A percentile compares a stretch with the other conserved stretches of the same genome.
phyloP scores from a whole-genome alignment of 768 basidiomycete species.

The Amanita pallidorosea region DNA sequence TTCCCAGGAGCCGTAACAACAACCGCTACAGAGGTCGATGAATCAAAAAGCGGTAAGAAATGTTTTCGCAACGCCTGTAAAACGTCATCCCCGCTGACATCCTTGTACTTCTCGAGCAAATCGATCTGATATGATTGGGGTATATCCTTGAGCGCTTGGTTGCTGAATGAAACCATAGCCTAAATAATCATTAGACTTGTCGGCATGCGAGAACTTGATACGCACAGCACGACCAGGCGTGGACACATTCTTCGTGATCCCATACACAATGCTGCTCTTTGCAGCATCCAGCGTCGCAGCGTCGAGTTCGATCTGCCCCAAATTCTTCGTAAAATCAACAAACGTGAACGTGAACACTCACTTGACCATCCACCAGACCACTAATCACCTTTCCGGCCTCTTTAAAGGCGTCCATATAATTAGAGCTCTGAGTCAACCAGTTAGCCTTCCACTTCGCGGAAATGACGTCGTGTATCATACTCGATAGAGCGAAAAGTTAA shows the following conservation, averaged over 20 bases:
- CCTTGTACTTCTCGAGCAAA: conserved; percentile 70
- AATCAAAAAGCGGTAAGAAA: conserved; percentile 77
- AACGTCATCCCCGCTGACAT: conserved; percentile 73
- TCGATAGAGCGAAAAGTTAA: conserved; percentile 71
- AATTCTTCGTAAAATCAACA: background rate
- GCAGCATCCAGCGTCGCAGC: conserved; percentile 79
- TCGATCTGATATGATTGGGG: conserved; percentile 63
- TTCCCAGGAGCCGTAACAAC: conserved; percentile 81
- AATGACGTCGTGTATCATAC: conserved; percentile 19
- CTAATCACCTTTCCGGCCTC: conserved; percentile 71
- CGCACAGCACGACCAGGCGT: conserved; percentile 83
- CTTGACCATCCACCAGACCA: conserved; percentile 75
- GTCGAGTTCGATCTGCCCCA: conserved; percentile 62
- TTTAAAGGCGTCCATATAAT: conserved; percentile 67
- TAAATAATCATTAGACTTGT: conserved; percentile 17
- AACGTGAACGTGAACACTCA: conserved; percentile 23
- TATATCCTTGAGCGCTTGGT: conserved; percentile 86
- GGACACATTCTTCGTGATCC: conserved; percentile 69
- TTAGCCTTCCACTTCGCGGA: background rate
- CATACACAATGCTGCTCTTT: conserved; percentile 85
- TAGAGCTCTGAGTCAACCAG: conserved; percentile 50
- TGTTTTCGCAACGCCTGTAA: conserved; percentile 56
- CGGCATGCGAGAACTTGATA: conserved; percentile 1
- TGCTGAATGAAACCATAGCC: conserved; percentile 77
- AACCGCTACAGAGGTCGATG: conserved; percentile 66